Conservation (phyloP, 768 basidiomycete genomes). For the Tephrocybe sp. region DNA sequence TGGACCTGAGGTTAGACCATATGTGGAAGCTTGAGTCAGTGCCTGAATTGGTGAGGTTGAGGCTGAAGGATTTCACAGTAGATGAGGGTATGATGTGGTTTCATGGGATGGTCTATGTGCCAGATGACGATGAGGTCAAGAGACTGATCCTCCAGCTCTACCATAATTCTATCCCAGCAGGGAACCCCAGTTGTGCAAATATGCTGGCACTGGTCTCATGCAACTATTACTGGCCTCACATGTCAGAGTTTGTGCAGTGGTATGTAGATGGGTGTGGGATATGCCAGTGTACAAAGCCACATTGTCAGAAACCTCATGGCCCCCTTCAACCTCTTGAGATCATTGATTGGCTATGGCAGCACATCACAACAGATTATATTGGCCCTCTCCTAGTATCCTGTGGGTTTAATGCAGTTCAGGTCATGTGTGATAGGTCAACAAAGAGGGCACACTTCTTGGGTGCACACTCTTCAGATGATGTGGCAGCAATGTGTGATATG, state of each 20-base stretch:
- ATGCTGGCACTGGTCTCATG: conserved; percentile 14
- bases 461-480: background rate
- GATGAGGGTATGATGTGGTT: conserved; percentile 11
- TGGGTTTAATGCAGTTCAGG: background rate
- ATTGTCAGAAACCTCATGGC: background rate
- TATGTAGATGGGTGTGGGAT: conserved; percentile 16
- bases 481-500: background rate
- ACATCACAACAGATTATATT: no score
- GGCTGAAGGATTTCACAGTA: conserved; percentile 4
- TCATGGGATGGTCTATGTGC: conserved; percentile 10
- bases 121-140: background rate
- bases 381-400: no score
- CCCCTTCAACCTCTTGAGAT: background rate
- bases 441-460: background rate
- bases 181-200: background rate
- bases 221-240: conserved; percentile 24
- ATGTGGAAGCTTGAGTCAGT: background rate
- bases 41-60: background rate
- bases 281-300: background rate
- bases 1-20: background rate
- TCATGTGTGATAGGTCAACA: background rate
- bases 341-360: no score
- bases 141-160: conserved; percentile 27
- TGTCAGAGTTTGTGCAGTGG: conserved; percentile 18
- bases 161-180: conserved; percentile 12